Base-by-base conservation (phyloP, 805 yeast genomes). In the Ascoidea asiatica region DNA sequence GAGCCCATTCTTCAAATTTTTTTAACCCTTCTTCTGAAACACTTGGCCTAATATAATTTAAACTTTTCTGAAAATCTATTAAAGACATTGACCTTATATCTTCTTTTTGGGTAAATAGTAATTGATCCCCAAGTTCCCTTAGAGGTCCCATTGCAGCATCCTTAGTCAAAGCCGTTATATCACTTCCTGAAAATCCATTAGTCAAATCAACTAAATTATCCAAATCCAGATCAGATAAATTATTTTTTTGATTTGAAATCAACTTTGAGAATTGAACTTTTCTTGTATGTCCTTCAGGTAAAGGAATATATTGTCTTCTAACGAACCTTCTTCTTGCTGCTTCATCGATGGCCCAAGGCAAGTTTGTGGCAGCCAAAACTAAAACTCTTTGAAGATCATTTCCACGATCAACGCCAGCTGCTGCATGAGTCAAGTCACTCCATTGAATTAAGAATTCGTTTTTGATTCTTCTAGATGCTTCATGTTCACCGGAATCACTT, bases 111-210 rank as follows among this genome's bases (percentile, higher is more conserved):
- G 77, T 75, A 37, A 68, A 63, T 52, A 90, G 66, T 46, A 92
- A 67, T 44, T 81, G 78, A 46, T 90, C 97, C 4, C 97, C 97
- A 33, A 92, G 65, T 23, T 87, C 80, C 50, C 98, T 69, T 40
- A 92, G 69, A 1, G 98, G 97, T 2, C 95, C 95, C 97, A 90
- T 90, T 1, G 97, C 98, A 3, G 97, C 94, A 57, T 90, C 98
- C 61, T 92, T 92, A 2, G 97, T 95, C 50, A 90, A 65, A 1
- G 97, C 94, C 0, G 97, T 92, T 41, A 90, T 76, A 61, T 90
- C 98, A 51, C 94, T 81, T 1, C 97, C 97, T 13, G 95, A 85
- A 60, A 81, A 87, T 1, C 87, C 92, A n/a, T 79, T 78, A 0
- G 95, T 86, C 51, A 83, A 53, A 8, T 66, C 67, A 33, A 85